Base-by-base conservation (phyloP, 2,329 filamentous ascomycete genomes). In the Botrytis deweyae region DNA sequence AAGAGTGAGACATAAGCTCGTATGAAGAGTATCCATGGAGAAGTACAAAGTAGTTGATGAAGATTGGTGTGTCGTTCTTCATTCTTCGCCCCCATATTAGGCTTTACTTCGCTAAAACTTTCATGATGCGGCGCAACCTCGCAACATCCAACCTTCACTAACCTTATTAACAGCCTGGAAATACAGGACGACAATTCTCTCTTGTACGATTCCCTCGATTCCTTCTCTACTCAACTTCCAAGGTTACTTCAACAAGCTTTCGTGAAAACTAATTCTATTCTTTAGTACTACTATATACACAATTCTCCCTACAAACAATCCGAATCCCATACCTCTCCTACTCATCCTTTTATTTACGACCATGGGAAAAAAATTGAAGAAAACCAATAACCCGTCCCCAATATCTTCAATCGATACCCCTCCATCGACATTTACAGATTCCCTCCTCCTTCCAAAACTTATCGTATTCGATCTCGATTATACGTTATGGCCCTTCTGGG, bases 401-500 rank as follows among this genome's bases (percentile, higher is more conserved):
- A 74, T 75, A 36, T 18, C 70, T 29, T 44, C 73, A 36, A 62
- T 61, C 33, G 74, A 73, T 58, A 74, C 76, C 49, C 75, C 78
- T 29, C 80, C 79, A 72, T 75, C 77, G 6, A 78, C 76, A 9
- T 77, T 80, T n/a, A 68, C 75, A 42, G 78, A 81, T 72, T 78
- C 74, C 6, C 74, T 79, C 46, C 69, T 88, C 59, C 79, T 81
- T 25, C 80, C 80, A 3, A 80, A 91, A 75, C 87, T 97, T 78
- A 88, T 98, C 79, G 93, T 96, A 76, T 98, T 98, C 84, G 96
- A 98, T 82, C 89, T 98, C 76, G 95, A 98, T 86, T 98, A 98
- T 86, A 98, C 96, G 0, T 87, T 98, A n/a, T 98, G 95, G 96
- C 94, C 95, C 7, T 98, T 98, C 84, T 98, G 95, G 95, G 91